These are phyloP conservation scores for Huntiella omanensis DNA, from an alignment of 2,329 filamentous ascomycete genomes.

Conservation along the genomic window DNA sequence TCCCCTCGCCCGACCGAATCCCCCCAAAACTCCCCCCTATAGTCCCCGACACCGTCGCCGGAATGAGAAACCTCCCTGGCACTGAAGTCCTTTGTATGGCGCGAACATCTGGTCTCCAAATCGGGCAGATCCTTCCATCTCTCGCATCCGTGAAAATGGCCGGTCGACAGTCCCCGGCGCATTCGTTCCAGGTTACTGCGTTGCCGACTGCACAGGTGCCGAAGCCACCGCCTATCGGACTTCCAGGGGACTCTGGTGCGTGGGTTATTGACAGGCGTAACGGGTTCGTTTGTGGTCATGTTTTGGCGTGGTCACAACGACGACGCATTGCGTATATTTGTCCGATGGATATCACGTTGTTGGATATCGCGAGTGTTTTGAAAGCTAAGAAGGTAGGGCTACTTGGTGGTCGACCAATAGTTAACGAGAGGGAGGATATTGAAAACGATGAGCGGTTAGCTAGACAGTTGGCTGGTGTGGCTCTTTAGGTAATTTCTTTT, in stretches of 20 bases:
- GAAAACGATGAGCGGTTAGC: slow-evolving; percentile 1
- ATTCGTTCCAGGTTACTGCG: slow-evolving; percentile 39
- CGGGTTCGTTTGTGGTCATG: slow-evolving; percentile 74
- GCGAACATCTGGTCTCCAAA: slow-evolving; percentile 67
- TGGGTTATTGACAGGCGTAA: slow-evolving; percentile 72
- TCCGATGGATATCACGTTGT: slow-evolving; percentile 78
- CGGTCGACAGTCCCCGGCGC: slow-evolving; percentile 62
- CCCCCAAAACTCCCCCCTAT: slow-evolving; percentile 16
- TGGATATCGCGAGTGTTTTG: slow-evolving; percentile 67
- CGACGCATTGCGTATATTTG: slow-evolving; percentile 80
- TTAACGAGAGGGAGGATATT: slow-evolving; percentile 16
- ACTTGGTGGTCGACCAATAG: slow-evolving; percentile 36
- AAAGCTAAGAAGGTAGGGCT: slow-evolving; percentile 52
- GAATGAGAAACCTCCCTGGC: slow-evolving; percentile 45
- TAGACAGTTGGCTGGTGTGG: slow-evolving; percentile 1
- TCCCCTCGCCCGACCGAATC: slow-evolving; percentile 4
- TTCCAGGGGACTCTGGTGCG: slow-evolving; percentile 80
- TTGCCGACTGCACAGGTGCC: slow-evolving; percentile 9
- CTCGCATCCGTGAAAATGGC: slow-evolving; percentile 77
- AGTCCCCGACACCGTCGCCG: slow-evolving; percentile 39
- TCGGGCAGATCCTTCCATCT: slow-evolving; percentile 55
- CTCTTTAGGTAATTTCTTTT: slow-evolving; percentile 1
- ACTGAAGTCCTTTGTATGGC: slow-evolving; percentile 74
- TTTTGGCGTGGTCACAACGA: slow-evolving; percentile 68
- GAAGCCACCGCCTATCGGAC: slow-evolving; percentile 28